Base-by-base conservation (phyloP, 2,329 filamentous ascomycete species). In the Alternaria sp. region DNA sequence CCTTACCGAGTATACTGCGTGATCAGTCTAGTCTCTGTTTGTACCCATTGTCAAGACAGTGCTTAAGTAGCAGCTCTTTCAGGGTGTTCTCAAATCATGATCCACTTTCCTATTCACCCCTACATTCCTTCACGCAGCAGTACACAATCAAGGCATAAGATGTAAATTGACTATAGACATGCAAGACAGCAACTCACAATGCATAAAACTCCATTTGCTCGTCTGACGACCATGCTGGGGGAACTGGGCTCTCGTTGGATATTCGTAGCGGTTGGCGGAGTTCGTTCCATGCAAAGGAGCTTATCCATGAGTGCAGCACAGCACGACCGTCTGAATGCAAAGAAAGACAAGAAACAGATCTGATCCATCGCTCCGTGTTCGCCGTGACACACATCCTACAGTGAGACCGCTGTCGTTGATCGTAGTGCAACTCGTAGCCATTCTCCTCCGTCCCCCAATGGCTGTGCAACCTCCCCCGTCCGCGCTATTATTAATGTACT, bases 331-430 rank as follows among this genome's bases (percentile, higher is more conserved):
- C 68, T 63, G 63, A 70, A 76, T 77, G 74, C 75, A 77, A 75
- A 74, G 67, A 78, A 79, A 76, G 70, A 76, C 73, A 75, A 75
- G 71, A 77, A 78, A 78, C 72, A 69, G 49, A 71, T 69, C 68
- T 65, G 68, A 71, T 64, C 70, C 69, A 71, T 72, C 70, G 77
- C 76, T 75, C 75, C 73, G 69, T 74, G 61, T 78, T 76, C 75
- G 77, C 76, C 77, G 61, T 72, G 66, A 71, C 72, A 68, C 75
- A 71, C 73, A 71, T 75, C 65, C 69, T 76, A 75, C 74, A 78
- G 66, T 65, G 63, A 41, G 37, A 69, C 68, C 61, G 46, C 54
- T 69, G 63, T 75, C 73, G 45, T 72, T 65, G 67, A 68, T 63
- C 61, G 64, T 68, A 69, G 68, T 64, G 67, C 74, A 71, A 64